Base-by-base conservation (phyloP, 768 basidiomycete genomes). In the Wakefieldia striispora region DNA sequence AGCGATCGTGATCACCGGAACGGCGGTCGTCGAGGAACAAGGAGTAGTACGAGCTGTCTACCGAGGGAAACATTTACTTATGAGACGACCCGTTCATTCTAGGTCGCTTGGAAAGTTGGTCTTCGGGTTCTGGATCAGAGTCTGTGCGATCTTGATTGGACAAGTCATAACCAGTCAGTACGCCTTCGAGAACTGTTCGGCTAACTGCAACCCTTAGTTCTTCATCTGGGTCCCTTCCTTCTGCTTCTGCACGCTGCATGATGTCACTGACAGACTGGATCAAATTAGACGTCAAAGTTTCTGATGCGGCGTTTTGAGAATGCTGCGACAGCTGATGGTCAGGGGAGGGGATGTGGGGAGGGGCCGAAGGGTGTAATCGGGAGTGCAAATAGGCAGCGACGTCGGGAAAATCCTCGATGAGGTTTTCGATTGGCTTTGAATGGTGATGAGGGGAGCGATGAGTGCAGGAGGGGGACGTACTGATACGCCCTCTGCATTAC, bases 401-500 rank as follows among this genome's bases (percentile, higher is more conserved):
- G 24, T 78, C 73, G 17, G 83, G 82, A 61, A 84, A 89, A 35
- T 92, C 89, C 55, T 88, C 83, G 12, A 68, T 65, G 5, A 91
- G 78, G 61, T 86, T 78, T 40, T 82, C 80, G 57, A 83, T 81
- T 12, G 88, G 84, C 90, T 46, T 31, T 33, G 17, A 6, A 38
- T 10, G 44, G 24, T 5, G 42, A 47, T 57, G 47, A 57, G 37
- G 3, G 26, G 50, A 49, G 47, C 37, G 48, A 36, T 49, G 60
- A 16, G 59, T 40, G 24, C 44, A 17, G 43, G 31, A 34, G 26
- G 37, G 45, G 31, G 43, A 76, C 86, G 39, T 63, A 95, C 93
- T 26, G 87, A 86, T 43, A 90, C 61, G 16, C 88, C 91, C 54
- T 91, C 83, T 44, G 68, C 63, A 65, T 97, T 95, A 53, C 71